Evolutionary conservation across 139 green algal species (phyloP).

Genomic region (Spirogloea muscicola): DNA sequence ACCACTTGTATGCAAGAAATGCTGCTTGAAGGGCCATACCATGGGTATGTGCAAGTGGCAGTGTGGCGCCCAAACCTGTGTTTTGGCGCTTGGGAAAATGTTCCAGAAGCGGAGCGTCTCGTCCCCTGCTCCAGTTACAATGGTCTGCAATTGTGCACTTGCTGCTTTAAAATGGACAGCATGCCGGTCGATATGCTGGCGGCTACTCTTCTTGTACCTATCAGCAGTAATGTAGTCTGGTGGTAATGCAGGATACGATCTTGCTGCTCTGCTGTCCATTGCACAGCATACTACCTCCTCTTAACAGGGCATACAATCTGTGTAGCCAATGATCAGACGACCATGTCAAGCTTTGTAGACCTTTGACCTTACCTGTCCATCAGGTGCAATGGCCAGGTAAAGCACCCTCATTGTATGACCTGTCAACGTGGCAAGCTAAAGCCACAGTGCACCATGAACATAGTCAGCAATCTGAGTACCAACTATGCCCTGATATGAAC

Average conservation of each 20-base stretch:
- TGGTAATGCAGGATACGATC: background rate
- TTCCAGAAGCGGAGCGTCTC: slow-evolving; percentile 94
- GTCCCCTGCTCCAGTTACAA: slow-evolving; percentile 87
- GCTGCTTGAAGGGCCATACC: too few species aligned
- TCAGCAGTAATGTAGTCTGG: background rate
- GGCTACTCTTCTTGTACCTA: background rate
- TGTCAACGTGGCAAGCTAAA: slow-evolving; percentile 81
- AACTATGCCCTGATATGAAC: background rate
- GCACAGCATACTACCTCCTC: background rate
- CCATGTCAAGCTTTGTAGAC: background rate
- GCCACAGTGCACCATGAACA: slow-evolving; percentile 33
- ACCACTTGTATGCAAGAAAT: too few species aligned
- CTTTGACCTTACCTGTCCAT: slow-evolving; percentile 59
- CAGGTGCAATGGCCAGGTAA: slow-evolving; percentile 88
- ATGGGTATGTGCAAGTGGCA: background rate
- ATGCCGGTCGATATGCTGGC: background rate
- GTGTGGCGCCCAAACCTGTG: background rate
- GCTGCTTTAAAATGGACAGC: too few species aligned
- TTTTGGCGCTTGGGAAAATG: slow-evolving; percentile 67
- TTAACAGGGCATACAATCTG: background rate
- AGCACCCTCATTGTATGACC: slow-evolving; percentile 90
- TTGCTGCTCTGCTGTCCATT: too few species aligned
- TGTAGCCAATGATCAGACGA: background rate
- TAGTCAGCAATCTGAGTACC: background rate
- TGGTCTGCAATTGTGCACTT: slow-evolving; percentile 69